A percentile compares a stretch with the other conserved stretches of the same genome.
Conservation (phyloP, 129 eudicot genomes). For the Flaveria bidentis region DNA sequence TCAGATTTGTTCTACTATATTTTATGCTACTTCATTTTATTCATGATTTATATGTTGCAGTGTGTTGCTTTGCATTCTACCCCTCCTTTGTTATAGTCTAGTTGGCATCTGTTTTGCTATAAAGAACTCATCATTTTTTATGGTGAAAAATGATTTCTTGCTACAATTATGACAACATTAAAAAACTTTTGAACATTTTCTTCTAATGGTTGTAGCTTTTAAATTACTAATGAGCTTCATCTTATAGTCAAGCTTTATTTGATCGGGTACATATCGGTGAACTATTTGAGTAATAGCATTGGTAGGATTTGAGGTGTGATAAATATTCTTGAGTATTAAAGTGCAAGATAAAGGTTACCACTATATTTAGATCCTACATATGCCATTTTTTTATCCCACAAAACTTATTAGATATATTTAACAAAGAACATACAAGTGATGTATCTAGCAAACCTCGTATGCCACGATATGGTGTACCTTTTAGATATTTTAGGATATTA, state of each 20-base stretch:
- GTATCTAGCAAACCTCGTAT: not conserved
- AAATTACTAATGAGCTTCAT: not conserved
- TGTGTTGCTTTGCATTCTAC: constrained; percentile 10
- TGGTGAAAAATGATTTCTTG: not conserved
- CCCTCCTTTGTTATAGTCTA: constrained; percentile 2
- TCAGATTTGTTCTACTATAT: not conserved
- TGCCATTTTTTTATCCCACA: too few species aligned
- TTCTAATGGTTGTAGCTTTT: constrained; percentile 3
- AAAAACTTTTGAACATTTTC: not conserved
- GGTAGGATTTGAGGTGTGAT: not conserved
- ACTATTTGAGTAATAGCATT: not conserved
- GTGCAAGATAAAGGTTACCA: not conserved
- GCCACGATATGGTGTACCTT: not conserved
- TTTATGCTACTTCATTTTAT: not conserved
- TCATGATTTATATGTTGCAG: not conserved
- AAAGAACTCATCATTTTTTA: too few species aligned
- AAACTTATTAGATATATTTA: not conserved
- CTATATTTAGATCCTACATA: too few species aligned
- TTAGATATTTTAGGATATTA: not conserved
- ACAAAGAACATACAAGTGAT: not conserved
- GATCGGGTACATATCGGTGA: not conserved
- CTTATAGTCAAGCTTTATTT: not conserved
- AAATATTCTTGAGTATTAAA: not conserved
- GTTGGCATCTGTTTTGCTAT: not conserved
- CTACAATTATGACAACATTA: not conserved